Evolutionary conservation across 257 asterid species (phyloP), one percentile per base, ranked within the genome.

Genomic region (Primulina eburnea): DNA sequence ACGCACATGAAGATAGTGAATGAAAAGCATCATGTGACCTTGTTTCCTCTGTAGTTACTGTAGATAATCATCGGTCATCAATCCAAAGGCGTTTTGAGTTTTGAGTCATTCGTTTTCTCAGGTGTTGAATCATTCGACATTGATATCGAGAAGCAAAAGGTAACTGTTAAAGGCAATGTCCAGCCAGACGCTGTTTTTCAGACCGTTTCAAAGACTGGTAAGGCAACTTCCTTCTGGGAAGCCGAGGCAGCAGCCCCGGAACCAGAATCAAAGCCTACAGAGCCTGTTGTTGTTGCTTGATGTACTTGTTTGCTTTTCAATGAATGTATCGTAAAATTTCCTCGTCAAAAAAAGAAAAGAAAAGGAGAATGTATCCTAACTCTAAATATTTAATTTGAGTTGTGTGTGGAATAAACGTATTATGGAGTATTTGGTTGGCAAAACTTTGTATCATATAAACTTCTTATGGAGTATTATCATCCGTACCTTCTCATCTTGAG

Each of bases 131-230:
- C 95, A 29, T 92, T 73, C 58, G 95, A 92, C 75, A 84, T 92
- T 67, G 84, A 92, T 80, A 17, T 88, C 11, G 79, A 92, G 75
- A 82, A 83, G 87, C 98, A 92, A 73, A 92, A 90, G 77, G 98
- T 92, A 88, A 92, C 97, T 0, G 95, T 92, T 70, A 88, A 76
- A 62, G 93, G 96, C 72, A 87, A 82, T 62, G 92, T 92, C 70
- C 76, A 85, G 78, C 89, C 96, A 0, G 93, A 92, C 21, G 89
- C 88, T 3, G 96, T 92, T 75, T 76, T 87, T 56, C 89, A 86
- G 74, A 88, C 97, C 14, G 97, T 92, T 77, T 90, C 97, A 9
- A 90, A 92, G 86, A 90, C 98, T 0, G 97, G 98, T 10, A 91
- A 93, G 83, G 87, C 87, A 61, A 90, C 99, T 65, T 58, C 92